Evolutionary conservation across 1,284 basidiomycete genomes (phyloP), one percentile per base, ranked within the genome.

Genomic region (Irpex sp.): DNA sequence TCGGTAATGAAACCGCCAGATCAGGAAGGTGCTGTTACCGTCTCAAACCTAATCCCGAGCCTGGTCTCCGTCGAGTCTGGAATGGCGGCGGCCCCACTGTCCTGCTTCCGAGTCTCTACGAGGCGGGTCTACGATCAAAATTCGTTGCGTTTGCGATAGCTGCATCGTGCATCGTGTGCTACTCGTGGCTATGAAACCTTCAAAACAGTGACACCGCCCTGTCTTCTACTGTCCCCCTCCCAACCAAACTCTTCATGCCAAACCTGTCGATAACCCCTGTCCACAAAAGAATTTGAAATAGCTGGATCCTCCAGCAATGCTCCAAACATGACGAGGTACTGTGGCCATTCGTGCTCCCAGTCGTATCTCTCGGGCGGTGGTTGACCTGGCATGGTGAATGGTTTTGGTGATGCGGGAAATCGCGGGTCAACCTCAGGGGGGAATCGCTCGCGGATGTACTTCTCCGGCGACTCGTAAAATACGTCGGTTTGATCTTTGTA

Each of bases 401-500:
- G 83, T 51, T 82, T 79, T 5, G 81, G 81, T 0, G 89, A 90
- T 8, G 80, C 76, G 1, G 92, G 92, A 69, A 93, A 95, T 0
- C 72, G 62, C 0, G 79, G 69, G 68, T 94, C 77, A 7, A 95
- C 90, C 2, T 62, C 51, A 1, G 69, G 58, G 1, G 93, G 93
- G 68, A 96, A 93, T 58, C 85, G 84, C 0, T 76, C 75, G 33
- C 68, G 69, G 11, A 97, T 77, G 72, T 96, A 97, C 3, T 72
- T 69, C 11, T 82, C 67, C 0, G 97, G 96, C 1, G 87, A 83
- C 7, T 78, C 76, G 74, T 93, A 98, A 76, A 98, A 98, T 6
- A 91, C 74, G 60, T 89, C 86, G 3, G 94, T 91, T 75, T 97
- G 93, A 70, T 96, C 95, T 61, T 76, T 79, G 75, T 97, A 97